Evolutionary conservation across 371 early-diverging fungal genomes (phyloP), one percentile per base, ranked within the genome.

Genomic region (Cokeromyces recurvatus): DNA sequence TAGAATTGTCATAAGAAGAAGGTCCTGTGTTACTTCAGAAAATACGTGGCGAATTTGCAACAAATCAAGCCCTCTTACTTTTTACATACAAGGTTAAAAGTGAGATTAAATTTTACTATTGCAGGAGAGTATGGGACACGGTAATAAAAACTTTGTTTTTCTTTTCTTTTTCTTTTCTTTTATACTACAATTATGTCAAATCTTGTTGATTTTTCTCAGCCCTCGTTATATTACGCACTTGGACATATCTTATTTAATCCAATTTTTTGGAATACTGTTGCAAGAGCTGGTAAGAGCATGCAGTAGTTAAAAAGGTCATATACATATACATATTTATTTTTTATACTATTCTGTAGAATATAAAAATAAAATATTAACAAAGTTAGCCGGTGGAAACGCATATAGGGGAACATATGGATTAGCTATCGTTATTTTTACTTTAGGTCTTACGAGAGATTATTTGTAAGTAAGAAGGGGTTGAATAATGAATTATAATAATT

Each of bases 191-290:
- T 22, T 24, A 63, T 58, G 62, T 25, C 48, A 32, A 43, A 32
- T 11, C 50, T 51, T 43, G 60, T 89, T 43, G 81, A 89, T 68
- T 76, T 82, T 51, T 55, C 65, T 25, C 72, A 87, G 56, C 68
- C 82, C 23, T 69, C 82, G n/a, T 66, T 93, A 25, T 86, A 82
- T 70, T 49, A 80, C 44, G 61, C 87, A 16, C 57, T 84, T 19
- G 86, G 73, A 14, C 77, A 82, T 48, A 87, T 94, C 31, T 49
- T 86, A 19, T 94, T 94, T 72, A 94, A 92, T 56, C 95, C 95
- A 22, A 56, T 85, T 31, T 89, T 85, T 57, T 94, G 95, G 95
- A 94, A 94, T 64, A 82, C 86, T 17, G 91, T 81, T 20, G 95
- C 95, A 5, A 80, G 89, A 32, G 71, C 66, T 61, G 87, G 87